Conservation (phyloP, 441 rosid genomes). For the Arabidopsis hybrid region DNA sequence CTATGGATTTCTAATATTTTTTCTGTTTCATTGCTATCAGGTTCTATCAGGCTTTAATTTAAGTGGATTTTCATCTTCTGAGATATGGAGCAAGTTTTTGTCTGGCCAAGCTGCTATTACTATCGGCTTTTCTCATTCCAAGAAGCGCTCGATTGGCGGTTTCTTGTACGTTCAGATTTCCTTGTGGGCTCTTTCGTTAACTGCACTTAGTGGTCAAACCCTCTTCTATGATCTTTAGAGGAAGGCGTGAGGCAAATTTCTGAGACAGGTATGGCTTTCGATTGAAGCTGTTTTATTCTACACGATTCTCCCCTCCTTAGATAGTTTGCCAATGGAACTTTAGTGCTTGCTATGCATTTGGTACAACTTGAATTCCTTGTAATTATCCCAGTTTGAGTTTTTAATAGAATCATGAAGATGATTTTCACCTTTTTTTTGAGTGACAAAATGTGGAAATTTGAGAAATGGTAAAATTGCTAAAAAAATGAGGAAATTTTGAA, state of each 20-base stretch:
- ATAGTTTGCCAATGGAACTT: slow-evolving; percentile 48
- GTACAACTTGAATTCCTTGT: not conserved
- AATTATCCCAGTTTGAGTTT: slow-evolving; percentile 6
- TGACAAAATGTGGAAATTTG: slow-evolving; percentile 10
- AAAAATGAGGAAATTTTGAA: not conserved
- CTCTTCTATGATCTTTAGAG: slow-evolving; percentile 48
- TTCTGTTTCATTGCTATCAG: slow-evolving; percentile 43
- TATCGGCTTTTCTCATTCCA: slow-evolving; percentile 74
- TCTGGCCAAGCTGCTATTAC: slow-evolving; percentile 73
- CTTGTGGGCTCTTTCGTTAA: slow-evolving; percentile 85
- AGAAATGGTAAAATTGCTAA: slow-evolving; percentile 5
- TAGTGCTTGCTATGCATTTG: slow-evolving; percentile 29
- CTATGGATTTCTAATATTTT: not conserved
- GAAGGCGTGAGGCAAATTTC: slow-evolving; percentile 71
- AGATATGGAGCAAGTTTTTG: slow-evolving; percentile 77
- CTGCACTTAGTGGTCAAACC: slow-evolving; percentile 79
- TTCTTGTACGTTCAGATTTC: slow-evolving; percentile 74
- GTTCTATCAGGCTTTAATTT: slow-evolving; percentile 61
- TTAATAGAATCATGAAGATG: too few species aligned
- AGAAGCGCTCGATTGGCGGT: slow-evolving; percentile 94
- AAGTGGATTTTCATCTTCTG: slow-evolving; percentile 44
- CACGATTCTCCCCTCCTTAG: slow-evolving; percentile 27
- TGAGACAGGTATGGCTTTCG: slow-evolving; percentile 69
- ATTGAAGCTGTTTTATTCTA: slow-evolving; percentile 40
- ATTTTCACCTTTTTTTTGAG: not conserved